Percentiles rank a stretch among this genome's conserved stretches.
Evolutionary conservation across 805 yeast species (phyloP).

Genomic region (Schwanniomyces pseudopolymorphus): DNA sequence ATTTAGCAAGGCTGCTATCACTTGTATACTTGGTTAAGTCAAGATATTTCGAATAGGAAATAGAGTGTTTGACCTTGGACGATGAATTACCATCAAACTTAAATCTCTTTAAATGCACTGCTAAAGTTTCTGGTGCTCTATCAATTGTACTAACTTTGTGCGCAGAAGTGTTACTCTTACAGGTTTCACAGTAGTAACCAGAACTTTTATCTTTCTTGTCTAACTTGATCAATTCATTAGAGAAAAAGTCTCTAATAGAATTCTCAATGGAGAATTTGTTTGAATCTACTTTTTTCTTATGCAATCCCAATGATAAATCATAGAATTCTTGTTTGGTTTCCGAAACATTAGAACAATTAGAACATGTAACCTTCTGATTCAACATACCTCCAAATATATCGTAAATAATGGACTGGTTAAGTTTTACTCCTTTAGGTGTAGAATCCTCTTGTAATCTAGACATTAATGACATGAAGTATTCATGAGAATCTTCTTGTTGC

Average conservation of each 20-base stretch:
- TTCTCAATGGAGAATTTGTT: constrained; percentile 64
- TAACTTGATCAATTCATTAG: constrained; percentile 71
- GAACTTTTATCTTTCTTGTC: constrained; percentile 62
- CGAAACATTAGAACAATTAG: constrained; percentile 76
- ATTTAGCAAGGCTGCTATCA: constrained; percentile 40
- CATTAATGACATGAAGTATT: constrained; percentile 90
- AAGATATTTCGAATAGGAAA: constrained; percentile 73
- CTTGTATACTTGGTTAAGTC: constrained; percentile 63
- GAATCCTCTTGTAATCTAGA: constrained; percentile 88
- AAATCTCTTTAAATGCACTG: constrained; percentile 87
- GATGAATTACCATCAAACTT: constrained; percentile 79
- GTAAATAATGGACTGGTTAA: constrained; percentile 78
- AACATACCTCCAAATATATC: constrained; percentile 93
- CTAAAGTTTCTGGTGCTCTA: constrained; percentile 83
- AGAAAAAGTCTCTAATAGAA: constrained; percentile 78
- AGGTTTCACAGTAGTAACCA: constrained; percentile 86
- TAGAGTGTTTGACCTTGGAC: constrained; percentile 84
- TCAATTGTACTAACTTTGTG: constrained; percentile 70
- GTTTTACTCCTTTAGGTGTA: constrained; percentile 84
- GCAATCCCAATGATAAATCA: constrained; percentile 82
- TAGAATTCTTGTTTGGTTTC: constrained; percentile 91
- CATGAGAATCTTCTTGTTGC: constrained; percentile 98
- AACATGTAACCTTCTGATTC: constrained; percentile 82
- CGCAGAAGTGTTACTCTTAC: constrained; percentile 76
- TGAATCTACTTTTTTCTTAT: constrained; percentile 30